Evolutionary conservation across 2,329 filamentous ascomycete species (phyloP).

Genomic region (Ascochyta lentis): DNA sequence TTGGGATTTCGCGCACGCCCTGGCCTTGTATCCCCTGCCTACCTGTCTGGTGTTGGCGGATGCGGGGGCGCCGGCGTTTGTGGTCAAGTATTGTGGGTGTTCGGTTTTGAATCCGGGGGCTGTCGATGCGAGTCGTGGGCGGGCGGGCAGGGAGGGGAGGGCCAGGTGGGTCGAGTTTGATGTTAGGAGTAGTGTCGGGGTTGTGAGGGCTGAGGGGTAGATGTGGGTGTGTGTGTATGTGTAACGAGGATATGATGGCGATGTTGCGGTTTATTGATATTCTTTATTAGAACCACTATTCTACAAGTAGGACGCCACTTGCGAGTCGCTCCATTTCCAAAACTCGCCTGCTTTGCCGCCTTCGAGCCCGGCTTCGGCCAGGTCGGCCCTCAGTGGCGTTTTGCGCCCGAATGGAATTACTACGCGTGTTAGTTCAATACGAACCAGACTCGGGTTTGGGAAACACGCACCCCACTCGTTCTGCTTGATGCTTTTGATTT

Average conservation of each 20-base stretch:
- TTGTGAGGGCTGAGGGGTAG: slow-evolving; percentile 37
- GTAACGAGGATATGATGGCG: neutral
- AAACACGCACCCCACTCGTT: slow-evolving; percentile 36
- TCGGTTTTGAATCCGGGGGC: slow-evolving; percentile 92
- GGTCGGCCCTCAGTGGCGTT: slow-evolving; percentile 20
- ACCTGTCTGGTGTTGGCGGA: slow-evolving; percentile 85
- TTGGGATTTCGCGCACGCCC: slow-evolving; percentile 81
- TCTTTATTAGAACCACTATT: neutral
- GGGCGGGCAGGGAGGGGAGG: slow-evolving; percentile 67
- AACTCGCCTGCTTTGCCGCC: slow-evolving; percentile 49
- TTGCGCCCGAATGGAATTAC: slow-evolving; percentile 58
- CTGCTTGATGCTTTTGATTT: slow-evolving; percentile 27
- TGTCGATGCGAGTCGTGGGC: slow-evolving; percentile 65
- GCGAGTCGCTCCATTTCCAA: slow-evolving; percentile 56
- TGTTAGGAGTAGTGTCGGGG: slow-evolving; percentile 33
- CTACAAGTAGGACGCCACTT: slow-evolving; percentile 26
- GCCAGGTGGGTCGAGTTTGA: slow-evolving; percentile 89
- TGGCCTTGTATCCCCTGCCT: slow-evolving; percentile 88
- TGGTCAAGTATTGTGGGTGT: slow-evolving; percentile 91
- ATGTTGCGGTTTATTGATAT: no score
- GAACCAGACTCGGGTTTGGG: no score
- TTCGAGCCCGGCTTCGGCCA: slow-evolving; percentile 31
- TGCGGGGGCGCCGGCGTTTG: slow-evolving; percentile 79
- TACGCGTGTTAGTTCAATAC: neutral
- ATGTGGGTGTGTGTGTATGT: neutral